These are phyloP conservation scores for Alternaria angustiovoidea DNA, from an alignment of 2,329 filamentous ascomycete genomes.

Conservation along the genomic window DNA sequence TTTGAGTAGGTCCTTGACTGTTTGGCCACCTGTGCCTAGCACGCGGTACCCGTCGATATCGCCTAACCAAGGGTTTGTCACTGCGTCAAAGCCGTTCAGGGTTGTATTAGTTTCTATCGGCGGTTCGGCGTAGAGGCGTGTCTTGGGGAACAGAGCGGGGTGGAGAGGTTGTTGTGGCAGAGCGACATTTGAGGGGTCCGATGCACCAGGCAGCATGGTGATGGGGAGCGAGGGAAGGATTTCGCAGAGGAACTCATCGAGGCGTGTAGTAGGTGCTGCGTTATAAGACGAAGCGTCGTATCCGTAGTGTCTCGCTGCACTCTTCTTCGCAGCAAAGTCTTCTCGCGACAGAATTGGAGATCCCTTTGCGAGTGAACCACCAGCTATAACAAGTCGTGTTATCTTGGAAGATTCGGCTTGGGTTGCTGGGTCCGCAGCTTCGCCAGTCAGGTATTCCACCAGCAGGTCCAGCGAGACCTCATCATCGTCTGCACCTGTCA, in stretches of 20 bases:
- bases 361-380: slow-evolving; percentile 76
- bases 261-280: slow-evolving; percentile 78
- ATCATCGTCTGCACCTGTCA: slow-evolving; percentile 79
- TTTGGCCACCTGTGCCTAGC: slow-evolving; percentile 88
- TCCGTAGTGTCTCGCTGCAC: slow-evolving; percentile 83
- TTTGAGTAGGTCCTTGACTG: slow-evolving; percentile 91
- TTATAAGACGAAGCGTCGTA: slow-evolving; percentile 93
- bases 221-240: slow-evolving; percentile 87
- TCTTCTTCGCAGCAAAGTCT: slow-evolving; percentile 53
- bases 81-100: slow-evolving; percentile 81
- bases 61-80: slow-evolving; percentile 93
- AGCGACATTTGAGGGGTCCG: slow-evolving; percentile 87
- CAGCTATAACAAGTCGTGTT: slow-evolving; percentile 86
- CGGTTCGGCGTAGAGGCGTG: slow-evolving; percentile 71
- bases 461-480: slow-evolving; percentile 79
- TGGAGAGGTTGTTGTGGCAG: slow-evolving; percentile 95
- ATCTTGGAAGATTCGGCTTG: slow-evolving; percentile 73
- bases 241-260: slow-evolving; percentile 83
- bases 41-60: slow-evolving; percentile 90
- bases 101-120: slow-evolving; percentile 50
- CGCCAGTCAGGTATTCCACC: slow-evolving; percentile 86
- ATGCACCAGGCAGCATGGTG: slow-evolving; percentile 83
- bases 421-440: slow-evolving; percentile 68
- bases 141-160: slow-evolving; percentile 83
- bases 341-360: slow-evolving; percentile 58